phyloP scores from a whole-genome alignment of 2,329 filamentous ascomycete genomes.

The Epichloe bromicola region DNA sequence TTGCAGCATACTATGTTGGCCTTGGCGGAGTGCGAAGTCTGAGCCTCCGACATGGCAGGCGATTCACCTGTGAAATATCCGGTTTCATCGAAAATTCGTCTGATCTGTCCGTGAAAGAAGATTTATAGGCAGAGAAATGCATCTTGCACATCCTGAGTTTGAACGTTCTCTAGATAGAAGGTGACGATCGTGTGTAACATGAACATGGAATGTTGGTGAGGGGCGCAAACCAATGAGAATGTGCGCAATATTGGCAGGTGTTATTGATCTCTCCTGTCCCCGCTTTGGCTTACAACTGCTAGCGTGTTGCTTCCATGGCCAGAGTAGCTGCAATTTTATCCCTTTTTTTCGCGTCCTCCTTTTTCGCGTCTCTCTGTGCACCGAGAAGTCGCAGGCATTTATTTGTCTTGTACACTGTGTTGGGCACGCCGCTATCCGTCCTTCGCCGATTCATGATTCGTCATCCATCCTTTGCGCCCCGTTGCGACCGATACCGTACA shows the following conservation, averaged over 20 bases:
- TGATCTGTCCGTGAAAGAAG: too few relatives aligned
- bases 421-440: neutral
- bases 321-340: neutral
- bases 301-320: neutral
- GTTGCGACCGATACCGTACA: neutral
- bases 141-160: too few relatives aligned
- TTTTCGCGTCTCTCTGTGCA: neutral
- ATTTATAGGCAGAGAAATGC: too few relatives aligned
- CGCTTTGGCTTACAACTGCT: neutral
- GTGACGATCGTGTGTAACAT: too few relatives aligned
- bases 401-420: conserved; percentile 10
- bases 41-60: too few relatives aligned
- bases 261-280: neutral
- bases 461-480: neutral
- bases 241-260: neutral
- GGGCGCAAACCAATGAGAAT: too few relatives aligned
- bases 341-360: neutral
- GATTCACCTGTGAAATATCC: too few relatives aligned
- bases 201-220: too few relatives aligned
- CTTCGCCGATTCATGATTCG: neutral
- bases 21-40: too few relatives aligned
- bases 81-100: too few relatives aligned
- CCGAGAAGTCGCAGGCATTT: conserved; percentile 9
- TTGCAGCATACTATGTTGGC: too few relatives aligned
- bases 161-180: too few relatives aligned